Conservation (phyloP, 176 grass and related monocot genomes). For the Aegilops umbellulata region DNA sequence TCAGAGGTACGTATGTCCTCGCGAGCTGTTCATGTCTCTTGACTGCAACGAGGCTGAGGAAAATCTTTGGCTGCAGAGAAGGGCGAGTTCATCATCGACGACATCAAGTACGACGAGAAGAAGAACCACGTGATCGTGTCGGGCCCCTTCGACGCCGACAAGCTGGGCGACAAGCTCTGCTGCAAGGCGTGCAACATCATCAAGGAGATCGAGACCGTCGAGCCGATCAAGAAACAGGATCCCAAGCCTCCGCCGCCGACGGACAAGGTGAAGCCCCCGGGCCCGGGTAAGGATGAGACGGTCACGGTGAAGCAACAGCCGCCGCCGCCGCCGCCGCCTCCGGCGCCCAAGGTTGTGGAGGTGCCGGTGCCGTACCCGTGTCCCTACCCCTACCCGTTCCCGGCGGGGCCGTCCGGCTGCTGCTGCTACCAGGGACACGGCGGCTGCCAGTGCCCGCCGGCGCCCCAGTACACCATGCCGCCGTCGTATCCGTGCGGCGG, state of each 20-base stretch:
- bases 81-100: conserved; percentile 54
- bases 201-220: conserved; percentile 28
- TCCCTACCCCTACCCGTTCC: not conserved
- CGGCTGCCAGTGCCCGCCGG: not conserved
- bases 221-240: not conserved
- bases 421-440: not conserved
- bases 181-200: conserved; percentile 86
- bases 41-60: not conserved
- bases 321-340: too few species aligned
- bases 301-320: not conserved
- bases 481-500: not conserved
- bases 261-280: not conserved
- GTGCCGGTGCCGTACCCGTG: not conserved
- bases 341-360: not conserved
- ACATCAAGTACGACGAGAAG: conserved; percentile 72
- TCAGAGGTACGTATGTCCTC: conserved; percentile 40
- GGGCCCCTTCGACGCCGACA: conserved; percentile 68
- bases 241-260: not conserved
- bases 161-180: conserved; percentile 68
- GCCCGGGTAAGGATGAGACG: not conserved
- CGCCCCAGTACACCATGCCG: too few species aligned
- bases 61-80: conserved; percentile 27
- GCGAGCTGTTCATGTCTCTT: not conserved
- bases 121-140: conserved; percentile 49
- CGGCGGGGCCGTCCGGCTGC: not conserved